Conservation (phyloP, 805 yeast genomes). For the Kregervanrija delftensis region DNA sequence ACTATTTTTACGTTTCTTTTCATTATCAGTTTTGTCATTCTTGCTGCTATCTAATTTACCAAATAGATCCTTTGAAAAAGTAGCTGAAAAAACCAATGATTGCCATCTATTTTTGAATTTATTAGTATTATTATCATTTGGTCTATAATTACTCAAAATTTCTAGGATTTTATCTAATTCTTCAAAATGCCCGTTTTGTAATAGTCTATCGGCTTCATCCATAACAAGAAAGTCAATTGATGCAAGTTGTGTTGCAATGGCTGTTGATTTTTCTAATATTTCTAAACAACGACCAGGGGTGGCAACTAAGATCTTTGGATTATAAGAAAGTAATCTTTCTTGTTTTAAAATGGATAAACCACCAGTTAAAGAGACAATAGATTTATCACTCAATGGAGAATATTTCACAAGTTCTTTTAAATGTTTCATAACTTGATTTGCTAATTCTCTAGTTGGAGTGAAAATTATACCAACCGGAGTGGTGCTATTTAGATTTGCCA, state of each 20-base stretch:
- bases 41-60: constrained; percentile 54
- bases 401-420: constrained; percentile 47
- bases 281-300: constrained; percentile 95
- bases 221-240: constrained; percentile 52
- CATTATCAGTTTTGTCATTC: constrained; percentile 22
- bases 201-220: constrained; percentile 93
- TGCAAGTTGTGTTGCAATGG: constrained; percentile 34
- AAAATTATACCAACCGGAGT: constrained; percentile 71
- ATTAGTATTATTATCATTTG: constrained; percentile 17
- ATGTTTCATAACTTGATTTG: constrained; percentile 87
- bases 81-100: constrained; percentile 91
- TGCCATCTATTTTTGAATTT: constrained; percentile 46
- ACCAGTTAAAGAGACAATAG: constrained; percentile 81
- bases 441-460: constrained; percentile 95
- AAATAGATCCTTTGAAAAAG: constrained; percentile 79
- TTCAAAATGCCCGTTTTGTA: constrained; percentile 94
- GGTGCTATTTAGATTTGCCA: constrained; percentile 19
- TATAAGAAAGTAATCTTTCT: constrained; percentile 64
- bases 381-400: constrained; percentile 38
- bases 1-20: constrained; percentile 19
- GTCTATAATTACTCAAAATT: constrained; percentile 47
- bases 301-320: constrained; percentile 81
- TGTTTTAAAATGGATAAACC: constrained; percentile 94
- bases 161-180: constrained; percentile 81
- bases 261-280: constrained; percentile 56